Evolutionary conservation across 2,329 filamentous ascomycete genomes (phyloP), one percentile per base, ranked within the genome.

Genomic region (Coniella lustricola): DNA sequence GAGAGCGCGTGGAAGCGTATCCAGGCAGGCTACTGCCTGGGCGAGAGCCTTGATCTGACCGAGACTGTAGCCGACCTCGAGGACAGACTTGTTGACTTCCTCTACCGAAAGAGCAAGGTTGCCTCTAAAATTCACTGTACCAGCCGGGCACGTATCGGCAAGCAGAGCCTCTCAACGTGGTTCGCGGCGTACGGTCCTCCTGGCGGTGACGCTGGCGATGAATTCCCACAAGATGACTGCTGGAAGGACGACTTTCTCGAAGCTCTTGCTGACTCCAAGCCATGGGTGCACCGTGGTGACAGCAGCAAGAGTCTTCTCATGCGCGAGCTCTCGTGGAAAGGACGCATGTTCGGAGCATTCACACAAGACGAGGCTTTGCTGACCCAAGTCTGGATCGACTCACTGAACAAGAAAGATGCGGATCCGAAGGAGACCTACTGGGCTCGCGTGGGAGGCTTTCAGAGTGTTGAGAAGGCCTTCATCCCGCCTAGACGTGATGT

Each of bases 311-410:
- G 71, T 48, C 62, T 54, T 18, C 59, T 75, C 2, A 55, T 74
- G 2, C 63, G 60, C 35, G 70, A 71, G 55, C 54, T 75, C 7
- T 59, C 53, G 1, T 75, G 71, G 71, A 64, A 65, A 20, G 73
- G 72, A 4, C 66, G 62, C 37, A 75, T 75, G 72, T 76, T 72
- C 54, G 72, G 72, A 1, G 63, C 69, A 17, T 76, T 76, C 55
- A 75, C 70, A 1, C 55, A 67, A 14, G 57, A 56, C 10, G 73
- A 76, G 54, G 60, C 66, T 16, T 59, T 61, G 13, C 52, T 62
- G 2, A 51, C 73, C 7, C 57, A 56, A 44, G 44, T 51, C 8
- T 74, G 70, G 70, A 71, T 73, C 51, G 59, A 68, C 44, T 35
- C 33, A 7, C 14, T 35, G 13, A 13, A 13, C 7, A n/a, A n/a